Percentiles rank a stretch among this genome's conserved stretches.
phyloP scores from a whole-genome alignment of 2,329 filamentous ascomycete genomes.

The Gaeumannomyces sp. region DNA sequence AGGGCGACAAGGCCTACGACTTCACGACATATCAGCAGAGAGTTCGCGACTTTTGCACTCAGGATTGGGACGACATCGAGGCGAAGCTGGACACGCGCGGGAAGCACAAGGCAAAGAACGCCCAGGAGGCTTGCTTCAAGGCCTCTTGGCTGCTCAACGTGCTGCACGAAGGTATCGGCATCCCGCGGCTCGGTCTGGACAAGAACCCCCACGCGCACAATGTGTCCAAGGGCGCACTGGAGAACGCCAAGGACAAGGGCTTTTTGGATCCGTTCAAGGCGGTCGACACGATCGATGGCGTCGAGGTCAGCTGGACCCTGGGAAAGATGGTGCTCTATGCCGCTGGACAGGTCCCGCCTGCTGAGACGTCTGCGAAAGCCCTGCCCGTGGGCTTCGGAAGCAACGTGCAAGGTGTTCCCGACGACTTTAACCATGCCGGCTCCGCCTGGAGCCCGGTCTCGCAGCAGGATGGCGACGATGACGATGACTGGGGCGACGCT shows the following conservation, averaged over 20 bases:
- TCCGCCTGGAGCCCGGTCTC: slow-evolving; percentile 39
- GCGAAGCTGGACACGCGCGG: slow-evolving; percentile 57
- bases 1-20: slow-evolving; percentile 79
- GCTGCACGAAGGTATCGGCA: slow-evolving; percentile 89
- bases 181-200: slow-evolving; percentile 79
- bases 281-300: slow-evolving; percentile 82
- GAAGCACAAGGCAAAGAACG: slow-evolving; percentile 72
- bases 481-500: slow-evolving; percentile 48
- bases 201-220: slow-evolving; percentile 53
- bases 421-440: slow-evolving; percentile 80
- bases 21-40: slow-evolving; percentile 81
- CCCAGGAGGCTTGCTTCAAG: slow-evolving; percentile 91
- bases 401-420: slow-evolving; percentile 62
- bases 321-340: slow-evolving; percentile 96
- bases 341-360: slow-evolving; percentile 73
- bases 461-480: slow-evolving; percentile 34
- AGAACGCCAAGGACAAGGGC: slow-evolving; percentile 64
- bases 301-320: slow-evolving; percentile 94
- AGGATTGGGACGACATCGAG: slow-evolving; percentile 74
- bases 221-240: slow-evolving; percentile 62
- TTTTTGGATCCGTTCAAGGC: slow-evolving; percentile 85
- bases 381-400: slow-evolving; percentile 89
- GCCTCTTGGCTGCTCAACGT: slow-evolving; percentile 97
- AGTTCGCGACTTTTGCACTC: slow-evolving; percentile 78
- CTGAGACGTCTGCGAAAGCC: slow-evolving; percentile 39